Base-by-base conservation (phyloP, 2,329 filamentous ascomycete species). In the Aspergillus sp. region DNA sequence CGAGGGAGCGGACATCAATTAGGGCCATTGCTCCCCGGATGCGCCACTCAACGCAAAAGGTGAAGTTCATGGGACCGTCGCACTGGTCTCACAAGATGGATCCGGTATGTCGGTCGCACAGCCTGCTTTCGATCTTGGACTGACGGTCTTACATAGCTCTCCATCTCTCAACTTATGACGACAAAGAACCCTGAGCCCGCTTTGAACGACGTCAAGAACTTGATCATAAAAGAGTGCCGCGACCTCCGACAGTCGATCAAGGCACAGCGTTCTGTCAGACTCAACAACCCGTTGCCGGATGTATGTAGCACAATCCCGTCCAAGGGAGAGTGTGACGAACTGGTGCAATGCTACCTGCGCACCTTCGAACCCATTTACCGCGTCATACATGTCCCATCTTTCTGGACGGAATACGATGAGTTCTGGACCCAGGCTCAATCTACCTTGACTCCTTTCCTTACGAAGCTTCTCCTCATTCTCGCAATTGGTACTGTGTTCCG, bases 341-440 rank as follows among this genome's bases (percentile, higher is more conserved):
- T 73, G 4, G 64, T 71, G 3, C 61, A 66, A 9, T 60, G 66
- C 52, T 73, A 72, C 45, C 43, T 73, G 17, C 64, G 69, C 19
- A 73, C 69, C 3, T 71, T 77, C 41, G 75, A 75, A 51, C 61
- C 69, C 13, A 66, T 71, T 7, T 74, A 75, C 57, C 70, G 73
- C 41, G 68, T 78, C 1, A 25, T 77, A 7, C 75, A 79, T 64
- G 34, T 73, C 8, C 75, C 75, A 3, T 68, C 70, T 2, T 78
- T 78, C 57, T 69, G 67, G 62, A 59, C 59, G 22, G 72, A 77
- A 25, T 77, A 77, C 47, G 46, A 68, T 9, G 45, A 53, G 15
- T 74, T 73, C 41, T 72, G 70, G 71, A 61, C 61, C 63, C 64
- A 74, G 22, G 68, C 71, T 1, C 60, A 64, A 15, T 43, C 59